Evolutionary conservation across 2,329 filamentous ascomycete species (phyloP), one percentile per base, ranked within the genome.

Genomic region (Beauveria rudraprayagi): DNA sequence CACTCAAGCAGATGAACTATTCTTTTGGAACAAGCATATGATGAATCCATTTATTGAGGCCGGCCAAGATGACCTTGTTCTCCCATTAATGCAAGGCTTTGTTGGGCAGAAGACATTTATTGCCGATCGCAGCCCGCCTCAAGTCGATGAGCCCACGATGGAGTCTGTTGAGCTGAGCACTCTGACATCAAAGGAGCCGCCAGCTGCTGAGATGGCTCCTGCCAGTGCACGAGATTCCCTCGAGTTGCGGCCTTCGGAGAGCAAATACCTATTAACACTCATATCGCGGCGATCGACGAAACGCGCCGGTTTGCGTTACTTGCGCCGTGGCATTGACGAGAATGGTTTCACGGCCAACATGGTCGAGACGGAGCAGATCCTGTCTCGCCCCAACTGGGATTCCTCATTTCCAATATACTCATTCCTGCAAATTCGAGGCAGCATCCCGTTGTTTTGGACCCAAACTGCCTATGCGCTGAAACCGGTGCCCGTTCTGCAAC

Each of bases 401-500:
- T 70, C 80, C 0, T 75, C 80, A 0, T 77, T 74, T 2, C 90
- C 85, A 66, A 80, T 88, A 2, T 90, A 91, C 71, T 96, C 92
- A 0, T 95, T 96, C 67, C 77, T 95, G 3, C 94, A 99, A 71
- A 80, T 92, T 26, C 84, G 94, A 65, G 93, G 92, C 7, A 97
- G 92, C 24, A 96, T 97, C 65, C 94, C 94, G 0, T 75, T 97
- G 0, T 97, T 94, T 77, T 99, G 97, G 71, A 95, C 92, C 0
- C 94, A 99, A 69, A 91, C 90, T 0, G 92, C 93, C 0, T 97
- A 96, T 72, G 92, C 91, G 10, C 84, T 97, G 66, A 97, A 96
- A 70, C 94, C 94, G 0, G 81, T 89, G 11, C 92, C 93, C 0
- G 83, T 90, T 16, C 77, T 95, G 41, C 90, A 92, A 70, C 92